A percentile compares a stretch with the other conserved stretches of the same genome.
phyloP scores from a whole-genome alignment of 208 protist species.

The Endotrypanum monterogeii region DNA sequence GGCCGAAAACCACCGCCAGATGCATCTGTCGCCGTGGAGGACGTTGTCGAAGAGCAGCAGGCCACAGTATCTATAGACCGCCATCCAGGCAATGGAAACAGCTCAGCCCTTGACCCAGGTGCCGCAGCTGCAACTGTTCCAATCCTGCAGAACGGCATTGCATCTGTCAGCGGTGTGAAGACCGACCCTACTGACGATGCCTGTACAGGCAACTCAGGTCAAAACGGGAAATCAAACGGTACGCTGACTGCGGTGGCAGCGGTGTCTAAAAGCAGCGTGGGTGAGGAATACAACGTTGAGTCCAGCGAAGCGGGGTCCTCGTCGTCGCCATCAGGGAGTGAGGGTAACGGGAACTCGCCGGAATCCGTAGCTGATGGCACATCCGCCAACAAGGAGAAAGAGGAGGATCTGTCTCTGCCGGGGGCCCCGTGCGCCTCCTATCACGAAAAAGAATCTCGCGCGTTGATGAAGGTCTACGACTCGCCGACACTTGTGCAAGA shows the following conservation, averaged over 20 bases:
- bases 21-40: not conserved
- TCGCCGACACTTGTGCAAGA: constrained; percentile 82
- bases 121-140: not conserved
- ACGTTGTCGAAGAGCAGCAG: not conserved
- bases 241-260: not conserved
- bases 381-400: not conserved
- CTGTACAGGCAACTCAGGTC: not conserved
- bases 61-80: no score
- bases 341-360: not conserved
- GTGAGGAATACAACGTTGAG: constrained; percentile 20
- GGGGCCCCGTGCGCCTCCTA: constrained; percentile 23
- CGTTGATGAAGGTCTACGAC: constrained; percentile 91
- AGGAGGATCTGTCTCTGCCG: constrained; percentile 9
- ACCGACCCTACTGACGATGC: not conserved
- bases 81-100: not conserved
- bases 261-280: not conserved
- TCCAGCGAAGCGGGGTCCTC: constrained; percentile 26
- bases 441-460: constrained; percentile 48
- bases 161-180: not conserved
- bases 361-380: not conserved
- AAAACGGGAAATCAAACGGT: constrained; percentile 1
- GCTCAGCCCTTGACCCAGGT: not conserved
- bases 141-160: not conserved
- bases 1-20: constrained; percentile 9
- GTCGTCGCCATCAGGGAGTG: constrained; percentile 1